A percentile compares a stretch with the other conserved stretches of the same genome.
Evolutionary conservation across 129 eudicot species (phyloP).

Genomic region (Ambrosia trifida): DNA sequence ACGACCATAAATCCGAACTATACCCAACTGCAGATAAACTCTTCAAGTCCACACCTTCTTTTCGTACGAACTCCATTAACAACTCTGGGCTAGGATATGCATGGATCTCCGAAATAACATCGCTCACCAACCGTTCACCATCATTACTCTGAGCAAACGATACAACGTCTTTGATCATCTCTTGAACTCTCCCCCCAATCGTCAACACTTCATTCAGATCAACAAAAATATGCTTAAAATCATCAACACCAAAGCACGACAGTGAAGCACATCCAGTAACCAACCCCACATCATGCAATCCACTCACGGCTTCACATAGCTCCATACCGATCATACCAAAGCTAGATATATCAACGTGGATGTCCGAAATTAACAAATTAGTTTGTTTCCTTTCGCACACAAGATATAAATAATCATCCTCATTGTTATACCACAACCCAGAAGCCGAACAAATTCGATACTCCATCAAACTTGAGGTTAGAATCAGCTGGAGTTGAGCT

Average conservation of each 20-base stretch:
- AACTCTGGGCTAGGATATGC: conserved; percentile 71
- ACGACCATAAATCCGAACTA: conserved; percentile 83
- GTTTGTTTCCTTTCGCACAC: conserved; percentile 41
- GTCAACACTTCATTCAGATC: conserved; percentile 48
- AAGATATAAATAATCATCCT: conserved; percentile 49
- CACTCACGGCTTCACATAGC: conserved; percentile 53
- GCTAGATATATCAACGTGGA: conserved; percentile 14
- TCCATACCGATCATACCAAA: conserved; percentile 53
- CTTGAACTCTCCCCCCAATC: conserved; percentile 41
- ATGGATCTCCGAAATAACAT: conserved; percentile 23
- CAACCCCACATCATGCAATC: conserved; percentile 49
- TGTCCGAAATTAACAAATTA: conserved; percentile 14
- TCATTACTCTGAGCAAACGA: conserved; percentile 12
- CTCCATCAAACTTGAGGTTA: conserved; percentile 36
- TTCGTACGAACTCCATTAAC: conserved; percentile 41
- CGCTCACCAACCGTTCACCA: conserved; percentile 15
- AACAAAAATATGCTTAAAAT: conserved; percentile 54
- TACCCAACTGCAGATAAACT: conserved; percentile 32
- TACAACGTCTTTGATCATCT: conserved; percentile 27
- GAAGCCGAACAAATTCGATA: conserved; percentile 45
- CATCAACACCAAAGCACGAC: conserved; percentile 51
- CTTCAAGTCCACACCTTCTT: conserved; percentile 43
- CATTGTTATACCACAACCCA: conserved; percentile 69
- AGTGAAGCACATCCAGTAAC: conserved; percentile 46
- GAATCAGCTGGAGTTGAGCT: conserved; percentile 39